Evolutionary conservation across 495 filamentous ascomycete genomes (phyloP).

Genomic region (Xylaria scruposa): DNA sequence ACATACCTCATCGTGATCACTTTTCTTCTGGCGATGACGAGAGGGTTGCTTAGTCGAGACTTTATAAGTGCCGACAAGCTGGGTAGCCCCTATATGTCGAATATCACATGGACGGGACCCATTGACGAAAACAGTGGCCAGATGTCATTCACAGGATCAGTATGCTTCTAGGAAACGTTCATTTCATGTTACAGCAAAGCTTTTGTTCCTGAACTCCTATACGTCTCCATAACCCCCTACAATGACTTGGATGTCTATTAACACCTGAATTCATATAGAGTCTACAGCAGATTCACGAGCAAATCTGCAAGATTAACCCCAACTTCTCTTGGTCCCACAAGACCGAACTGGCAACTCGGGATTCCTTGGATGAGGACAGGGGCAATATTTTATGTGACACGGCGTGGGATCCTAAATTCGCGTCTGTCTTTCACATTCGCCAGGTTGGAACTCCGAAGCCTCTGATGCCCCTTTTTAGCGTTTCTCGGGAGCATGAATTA

Average conservation of each 20-base stretch:
- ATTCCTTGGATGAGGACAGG: background rate
- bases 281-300: slow-evolving; percentile 20
- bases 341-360: background rate
- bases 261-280: background rate
- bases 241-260: background rate
- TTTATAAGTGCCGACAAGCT: background rate
- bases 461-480: background rate
- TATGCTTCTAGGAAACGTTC: background rate
- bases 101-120: slow-evolving; percentile 14
- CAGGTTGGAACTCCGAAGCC: background rate
- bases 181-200: background rate
- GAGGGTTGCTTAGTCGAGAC: background rate
- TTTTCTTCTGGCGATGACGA: background rate
- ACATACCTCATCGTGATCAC: background rate
- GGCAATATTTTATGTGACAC: slow-evolving; percentile 16
- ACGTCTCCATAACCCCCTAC: background rate
- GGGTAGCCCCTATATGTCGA: background rate
- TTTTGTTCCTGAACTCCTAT: background rate
- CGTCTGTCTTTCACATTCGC: slow-evolving; percentile 27
- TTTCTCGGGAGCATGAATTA: background rate
- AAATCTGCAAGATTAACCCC: slow-evolving; percentile 18
- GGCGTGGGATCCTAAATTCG: slow-evolving; percentile 16
- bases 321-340: slow-evolving; percentile 16
- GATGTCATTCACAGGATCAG: slow-evolving; percentile 15
- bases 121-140: slow-evolving; percentile 1